phyloP scores from a whole-genome alignment of 1,284 basidiomycete genomes.

The Puccinia horiana region DNA sequence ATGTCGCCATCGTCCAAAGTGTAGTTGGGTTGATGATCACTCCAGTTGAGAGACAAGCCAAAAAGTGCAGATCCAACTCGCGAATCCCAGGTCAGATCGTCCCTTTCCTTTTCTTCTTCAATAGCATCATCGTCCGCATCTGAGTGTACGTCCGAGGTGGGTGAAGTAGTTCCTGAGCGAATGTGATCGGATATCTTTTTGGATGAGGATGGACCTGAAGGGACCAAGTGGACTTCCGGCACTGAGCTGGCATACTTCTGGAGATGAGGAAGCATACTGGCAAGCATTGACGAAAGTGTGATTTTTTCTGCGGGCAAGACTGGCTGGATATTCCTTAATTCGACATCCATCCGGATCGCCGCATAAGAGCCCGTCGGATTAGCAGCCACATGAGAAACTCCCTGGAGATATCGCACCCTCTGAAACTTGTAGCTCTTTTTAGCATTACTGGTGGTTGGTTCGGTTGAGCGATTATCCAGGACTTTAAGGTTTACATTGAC shows the following conservation, averaged over 20 bases:
- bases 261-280: constrained; percentile 54
- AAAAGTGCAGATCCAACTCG: constrained; percentile 61
- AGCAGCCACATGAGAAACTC: constrained; percentile 78
- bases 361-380: constrained; percentile 88
- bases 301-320: constrained; percentile 68
- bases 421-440: constrained; percentile 77
- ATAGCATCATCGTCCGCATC: constrained; percentile 54
- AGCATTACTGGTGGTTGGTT: constrained; percentile 49
- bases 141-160: constrained; percentile 52
- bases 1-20: constrained; percentile 67
- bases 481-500: constrained; percentile 54
- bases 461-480: constrained; percentile 51
- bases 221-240: constrained; percentile 32
- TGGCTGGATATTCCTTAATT: constrained; percentile 55
- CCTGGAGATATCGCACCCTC: constrained; percentile 77
- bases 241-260: constrained; percentile 28
- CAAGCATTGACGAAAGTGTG: constrained; percentile 70
- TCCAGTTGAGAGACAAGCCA: constrained; percentile 59
- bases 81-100: constrained; percentile 62
- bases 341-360: constrained; percentile 74
- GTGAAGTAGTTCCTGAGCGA: constrained; percentile 25
- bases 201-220: background rate
- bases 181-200: background rate
- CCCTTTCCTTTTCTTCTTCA: constrained; percentile 9
- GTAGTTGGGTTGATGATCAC: constrained; percentile 50